Base-by-base conservation (phyloP, 176 grass and related monocot species). In the Oryza nivara region DNA sequence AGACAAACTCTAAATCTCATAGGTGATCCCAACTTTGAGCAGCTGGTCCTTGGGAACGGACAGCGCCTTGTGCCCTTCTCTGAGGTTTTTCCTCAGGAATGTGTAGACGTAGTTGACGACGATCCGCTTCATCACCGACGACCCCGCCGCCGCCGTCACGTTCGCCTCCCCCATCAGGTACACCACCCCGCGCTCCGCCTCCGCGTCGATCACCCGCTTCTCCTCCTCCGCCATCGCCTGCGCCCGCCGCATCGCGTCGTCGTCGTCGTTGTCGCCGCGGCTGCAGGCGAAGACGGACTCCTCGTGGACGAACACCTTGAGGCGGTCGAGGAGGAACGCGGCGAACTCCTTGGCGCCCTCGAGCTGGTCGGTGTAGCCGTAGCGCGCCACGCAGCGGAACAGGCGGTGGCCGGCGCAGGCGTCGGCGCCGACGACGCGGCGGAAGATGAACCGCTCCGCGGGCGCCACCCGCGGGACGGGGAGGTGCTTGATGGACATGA, bases 11-110 rank as follows among this genome's bases (percentile, higher is more conserved):
- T 65, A 81, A 26, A 92, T 89, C 43, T 94, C 89, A 64, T 92
- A 89, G 60, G 80, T 88, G 84, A 94, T 86, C 46, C 92, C 92
- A 35, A 94, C 77, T 76, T 91, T 92, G 61, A 94, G 87, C 65
- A 92, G 7, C 83, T 94, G 83, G 73, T 88, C 81, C 35, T 79
- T 68, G 2, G 89, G 92, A 16, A 94, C 89, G 72, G 75, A 70
- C 79, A 94, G 67, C 49, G 58, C 67, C 80, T 87, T 83, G 66
- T 91, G 83, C 4, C 76, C 77, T n/a, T 90, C 73, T 74, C 87
- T 84, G 17, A 88, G 76, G 81, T 92, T 94, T 64, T 83, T 89
- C 81, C 85, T 76, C 32, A 94, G 28, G 81, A 85, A 89, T 7
- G 68, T 84, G 63, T 94, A 92, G 14, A 87, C 47, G 35, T 66